Conservation (phyloP, 495 filamentous ascomycete species). For the Neurospora tetrasperma region DNA sequence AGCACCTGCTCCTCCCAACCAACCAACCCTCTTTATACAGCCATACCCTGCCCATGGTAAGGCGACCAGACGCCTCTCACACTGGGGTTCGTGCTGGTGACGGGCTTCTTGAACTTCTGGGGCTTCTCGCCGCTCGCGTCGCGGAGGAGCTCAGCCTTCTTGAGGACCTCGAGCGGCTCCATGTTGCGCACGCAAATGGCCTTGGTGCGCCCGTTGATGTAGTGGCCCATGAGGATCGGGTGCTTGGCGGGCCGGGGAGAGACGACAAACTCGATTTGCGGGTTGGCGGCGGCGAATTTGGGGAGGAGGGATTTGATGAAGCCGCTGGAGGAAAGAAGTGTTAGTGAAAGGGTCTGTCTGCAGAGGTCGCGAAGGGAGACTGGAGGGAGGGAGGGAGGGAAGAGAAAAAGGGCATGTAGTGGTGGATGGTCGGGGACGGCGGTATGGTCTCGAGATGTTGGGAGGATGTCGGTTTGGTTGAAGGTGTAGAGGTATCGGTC, state of each 20-base stretch:
- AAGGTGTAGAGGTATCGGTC: too few relatives aligned
- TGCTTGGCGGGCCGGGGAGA: conserved; percentile 81
- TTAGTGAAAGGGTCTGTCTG: too few relatives aligned
- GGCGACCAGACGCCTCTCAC: conserved; percentile 93
- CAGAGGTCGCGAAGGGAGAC: too few relatives aligned
- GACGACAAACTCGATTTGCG: conserved; percentile 82
- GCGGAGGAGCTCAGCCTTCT: conserved; percentile 71
- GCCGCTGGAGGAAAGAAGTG: conserved; percentile 34
- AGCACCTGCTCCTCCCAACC: too few relatives aligned
- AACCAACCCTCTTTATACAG: conserved; percentile 25
- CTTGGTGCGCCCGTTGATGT: conserved; percentile 82
- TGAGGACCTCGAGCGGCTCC: conserved; percentile 63
- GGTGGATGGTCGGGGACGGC: too few relatives aligned
- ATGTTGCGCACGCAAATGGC: conserved; percentile 83
- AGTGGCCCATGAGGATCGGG: conserved; percentile 75
- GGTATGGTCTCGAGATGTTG: too few relatives aligned
- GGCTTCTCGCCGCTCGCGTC: conserved; percentile 80
- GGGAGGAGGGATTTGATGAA: conserved; percentile 72
- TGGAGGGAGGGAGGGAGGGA: too few relatives aligned
- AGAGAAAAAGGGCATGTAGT: too few relatives aligned
- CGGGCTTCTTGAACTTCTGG: conserved; percentile 67
- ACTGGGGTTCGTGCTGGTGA: conserved; percentile 79
- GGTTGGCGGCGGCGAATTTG: conserved; percentile 66
- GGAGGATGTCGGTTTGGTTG: too few relatives aligned
- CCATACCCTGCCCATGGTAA: conserved; percentile 59